Percentiles rank a stretch among this genome's conserved stretches.
Evolutionary conservation across 345 rosid genomes (phyloP).

Genomic region (Populus euphratica): DNA sequence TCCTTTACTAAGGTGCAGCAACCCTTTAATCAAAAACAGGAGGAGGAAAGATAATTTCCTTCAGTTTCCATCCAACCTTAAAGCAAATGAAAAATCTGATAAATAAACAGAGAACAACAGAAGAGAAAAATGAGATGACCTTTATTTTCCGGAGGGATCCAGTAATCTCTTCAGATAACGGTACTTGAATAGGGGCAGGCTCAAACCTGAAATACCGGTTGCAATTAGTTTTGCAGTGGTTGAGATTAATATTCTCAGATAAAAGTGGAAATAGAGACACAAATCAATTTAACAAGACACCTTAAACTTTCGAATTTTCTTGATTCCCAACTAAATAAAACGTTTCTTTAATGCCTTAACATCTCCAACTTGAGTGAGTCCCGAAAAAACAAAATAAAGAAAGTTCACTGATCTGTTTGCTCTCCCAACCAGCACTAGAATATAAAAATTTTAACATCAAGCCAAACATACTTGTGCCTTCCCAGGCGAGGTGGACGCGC

Average conservation of each 20-base stretch:
- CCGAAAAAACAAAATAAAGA: not conserved
- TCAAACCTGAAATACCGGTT: slow-evolving; percentile 46
- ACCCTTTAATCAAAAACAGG: slow-evolving; percentile 38
- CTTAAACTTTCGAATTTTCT: not conserved
- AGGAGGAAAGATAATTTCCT: not conserved
- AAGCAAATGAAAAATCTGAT: not conserved
- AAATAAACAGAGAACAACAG: slow-evolving; percentile 4
- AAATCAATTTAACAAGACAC: not conserved
- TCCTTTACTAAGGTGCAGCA: slow-evolving; percentile 84
- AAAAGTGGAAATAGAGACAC: not conserved
- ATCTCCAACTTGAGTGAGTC: not conserved
- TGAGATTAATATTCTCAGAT: not conserved
- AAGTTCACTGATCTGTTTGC: not conserved
- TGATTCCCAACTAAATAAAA: not conserved
- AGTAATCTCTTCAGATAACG: slow-evolving; percentile 84
- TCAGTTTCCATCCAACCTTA: not conserved
- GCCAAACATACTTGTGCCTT: slow-evolving; percentile 69
- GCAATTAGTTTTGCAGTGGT: not conserved
- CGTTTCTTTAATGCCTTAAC: not conserved
- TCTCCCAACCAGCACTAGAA: not conserved
- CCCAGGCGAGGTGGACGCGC: slow-evolving; percentile 85
- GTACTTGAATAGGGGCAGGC: slow-evolving; percentile 85
- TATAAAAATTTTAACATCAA: not conserved
- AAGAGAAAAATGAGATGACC: slow-evolving; percentile 32
- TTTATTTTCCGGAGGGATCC: slow-evolving; percentile 86